Evolutionary conservation across 257 asterid species (phyloP), one percentile per base, ranked within the genome.

Genomic region (Forsythia viridissima): DNA sequence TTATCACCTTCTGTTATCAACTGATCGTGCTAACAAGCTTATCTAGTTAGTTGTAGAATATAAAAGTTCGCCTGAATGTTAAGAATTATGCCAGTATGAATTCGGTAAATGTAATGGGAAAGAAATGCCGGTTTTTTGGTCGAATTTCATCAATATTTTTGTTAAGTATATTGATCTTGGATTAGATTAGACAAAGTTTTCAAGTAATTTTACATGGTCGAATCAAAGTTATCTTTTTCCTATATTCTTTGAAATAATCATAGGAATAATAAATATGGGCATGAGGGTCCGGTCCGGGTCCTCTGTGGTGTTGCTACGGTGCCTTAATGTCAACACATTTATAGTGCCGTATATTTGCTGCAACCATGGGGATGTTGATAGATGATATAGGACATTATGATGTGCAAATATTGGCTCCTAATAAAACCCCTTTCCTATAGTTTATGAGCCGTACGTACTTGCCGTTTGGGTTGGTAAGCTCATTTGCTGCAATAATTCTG

Each of bases 11-110:
- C 6, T 57, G 24, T 18, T 61, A 36, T 74, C 55, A 21, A 61
- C 42, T 76, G 74, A 42, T n/a, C 13, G 44, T 66, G 48, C 73
- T 79, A 79, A 79, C 82, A 44, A 41, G 8, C 70, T 63, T 63
- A 72, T 71, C 73, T 79, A 72, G 46, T 70, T 72, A 72, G 30
- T 71, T 78, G 40, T 21, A 63, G 70, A 11, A 7, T 24, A 10
- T 30, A 61, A 46, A 42, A 57, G 34, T 57, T 18, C 0, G 24
- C 10, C 16, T 24, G 71, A 30, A 72, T 71, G 69, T 79, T 52
- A 12, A 72, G 5, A 57, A 36, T 63, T 63, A 10, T 63, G 70
- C 39, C 2, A 5, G 3, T 39, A 21, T 63, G 40, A 63, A 30
- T 30, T 30, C 30, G 70, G 38, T 59, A 59, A 63, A 51, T 63